Percentiles rank a stretch among this genome's conserved stretches.
Evolutionary conservation across 495 filamentous ascomycete genomes (phyloP).

Genomic region (Penicillium arizonense): DNA sequence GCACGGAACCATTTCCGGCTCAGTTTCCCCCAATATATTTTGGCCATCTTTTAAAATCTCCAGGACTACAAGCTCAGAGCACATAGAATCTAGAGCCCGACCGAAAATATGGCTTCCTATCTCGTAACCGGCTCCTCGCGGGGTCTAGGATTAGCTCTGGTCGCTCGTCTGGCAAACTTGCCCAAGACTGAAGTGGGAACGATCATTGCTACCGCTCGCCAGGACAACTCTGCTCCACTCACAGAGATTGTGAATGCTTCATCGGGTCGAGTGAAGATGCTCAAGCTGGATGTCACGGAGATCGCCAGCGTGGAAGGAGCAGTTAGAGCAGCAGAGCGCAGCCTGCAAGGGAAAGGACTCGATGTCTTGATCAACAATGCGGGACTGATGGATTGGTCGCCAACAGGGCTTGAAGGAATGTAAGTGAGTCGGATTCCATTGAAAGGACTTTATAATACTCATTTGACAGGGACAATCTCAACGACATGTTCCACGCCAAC

Average conservation of each 20-base stretch:
- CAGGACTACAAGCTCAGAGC: too few species aligned
- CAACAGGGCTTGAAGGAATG: constrained; percentile 31
- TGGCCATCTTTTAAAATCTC: too few species aligned
- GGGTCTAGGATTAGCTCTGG: constrained; percentile 55
- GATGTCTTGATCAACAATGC: constrained; percentile 57
- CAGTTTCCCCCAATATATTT: too few species aligned
- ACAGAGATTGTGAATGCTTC: constrained; percentile 17
- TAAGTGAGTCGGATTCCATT: too few species aligned
- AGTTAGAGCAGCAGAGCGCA: constrained; percentile 28
- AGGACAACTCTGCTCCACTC: constrained; percentile 26
- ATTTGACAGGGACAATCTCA: constrained; percentile 31
- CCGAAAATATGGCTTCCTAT: constrained; percentile 23
- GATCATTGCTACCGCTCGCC: constrained; percentile 38
- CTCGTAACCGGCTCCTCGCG: constrained; percentile 44
- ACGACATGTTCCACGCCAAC: constrained; percentile 42
- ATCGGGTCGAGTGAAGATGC: constrained; percentile 37
- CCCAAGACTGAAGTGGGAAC: constrained; percentile 29
- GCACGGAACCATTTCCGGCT: too few species aligned
- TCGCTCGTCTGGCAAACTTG: constrained; percentile 26
- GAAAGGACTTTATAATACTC: neutral
- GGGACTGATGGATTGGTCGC: constrained; percentile 26
- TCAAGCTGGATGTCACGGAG: constrained; percentile 46
- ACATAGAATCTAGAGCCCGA: too few species aligned
- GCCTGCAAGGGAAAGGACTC: constrained; percentile 40
- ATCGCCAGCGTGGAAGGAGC: constrained; percentile 41